Evolutionary conservation across 2,329 filamentous ascomycete genomes (phyloP), one percentile per base, ranked within the genome.

Genomic region (Alternaria ventricosa): DNA sequence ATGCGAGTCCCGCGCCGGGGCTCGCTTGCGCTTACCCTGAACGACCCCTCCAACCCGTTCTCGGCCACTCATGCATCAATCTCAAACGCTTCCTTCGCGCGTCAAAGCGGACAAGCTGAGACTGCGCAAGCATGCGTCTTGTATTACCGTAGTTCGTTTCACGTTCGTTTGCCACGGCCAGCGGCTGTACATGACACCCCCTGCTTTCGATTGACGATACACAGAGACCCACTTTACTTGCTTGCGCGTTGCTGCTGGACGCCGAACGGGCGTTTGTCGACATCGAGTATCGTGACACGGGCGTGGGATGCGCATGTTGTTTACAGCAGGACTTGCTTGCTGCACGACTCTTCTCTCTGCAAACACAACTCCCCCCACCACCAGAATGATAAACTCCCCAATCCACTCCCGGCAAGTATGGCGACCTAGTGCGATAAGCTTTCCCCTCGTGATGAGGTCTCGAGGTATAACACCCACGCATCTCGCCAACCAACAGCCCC

Each of bases 31-130:
- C 49, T 53, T 53, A 53, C 49, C 49, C 49, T 36, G 15, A 30
- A 53, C 49, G 7, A 36, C 30, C 49, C 49, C 49, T 51, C 55
- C 55, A 30, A 15, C 22, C 45, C 55, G 30, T 51, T 36, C 46
- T 30, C 23, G 47, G 44, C 63, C 55, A 41, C 53, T 13, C 60
- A 41, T 59, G 55, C 60, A 57, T 65, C 51, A 63, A 65, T 57
- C 63, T 65, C 63, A 65, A 65, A 65, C 63, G 27, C 63, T 45
- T 28, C 47, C 51, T 62, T 22, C 46, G 36, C 30, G 63, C 60
- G 51, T 59, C 55, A 56, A 36, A 44, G 28, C 33, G 23, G 49
- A 53, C 41, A 57, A 53, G 53, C 45, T 54, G 49, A 43, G 60
- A 57, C 55, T 62, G 47, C 55, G 55, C 60, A 62, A 58, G 60